phyloP scores from a whole-genome alignment of 2,329 filamentous ascomycete genomes.

The Davidsoniella virescens region DNA sequence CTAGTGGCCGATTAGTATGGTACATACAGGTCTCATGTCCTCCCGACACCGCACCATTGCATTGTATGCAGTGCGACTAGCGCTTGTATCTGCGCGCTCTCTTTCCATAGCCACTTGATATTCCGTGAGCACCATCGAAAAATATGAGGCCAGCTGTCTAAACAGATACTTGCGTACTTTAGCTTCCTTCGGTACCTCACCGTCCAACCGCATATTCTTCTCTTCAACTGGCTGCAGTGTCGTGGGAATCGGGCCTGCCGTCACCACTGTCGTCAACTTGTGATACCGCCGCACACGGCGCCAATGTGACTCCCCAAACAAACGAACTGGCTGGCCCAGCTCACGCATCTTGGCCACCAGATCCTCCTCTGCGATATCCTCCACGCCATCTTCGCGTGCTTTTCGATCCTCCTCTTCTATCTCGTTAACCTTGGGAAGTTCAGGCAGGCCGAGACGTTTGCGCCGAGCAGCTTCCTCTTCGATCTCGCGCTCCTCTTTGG shows the following conservation, averaged over 20 bases:
- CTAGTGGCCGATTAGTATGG: neutral
- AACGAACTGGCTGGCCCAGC: constrained; percentile 51
- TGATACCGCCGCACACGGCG: constrained; percentile 55
- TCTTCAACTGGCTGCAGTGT: constrained; percentile 65
- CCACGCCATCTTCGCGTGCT: constrained; percentile 22
- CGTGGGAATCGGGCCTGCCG: constrained; percentile 72
- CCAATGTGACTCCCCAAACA: constrained; percentile 71
- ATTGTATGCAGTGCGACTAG: constrained; percentile 65
- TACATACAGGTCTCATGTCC: constrained; percentile 59
- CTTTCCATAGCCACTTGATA: constrained; percentile 69
- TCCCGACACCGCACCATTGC: constrained; percentile 78
- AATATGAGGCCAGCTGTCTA: constrained; percentile 83
- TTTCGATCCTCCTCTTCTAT: constrained; percentile 23
- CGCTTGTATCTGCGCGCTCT: constrained; percentile 45
- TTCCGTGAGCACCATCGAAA: constrained; percentile 84
- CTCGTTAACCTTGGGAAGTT: constrained; percentile 31
- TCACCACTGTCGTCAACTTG: constrained; percentile 44
- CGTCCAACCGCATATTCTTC: constrained; percentile 71
- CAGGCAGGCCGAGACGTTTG: constrained; percentile 66
- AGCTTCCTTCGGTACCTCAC: constrained; percentile 43
- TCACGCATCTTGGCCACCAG: constrained; percentile 51
- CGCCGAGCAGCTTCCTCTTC: constrained; percentile 57
- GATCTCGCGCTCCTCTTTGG: constrained; percentile 55
- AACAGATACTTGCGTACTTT: constrained; percentile 57
- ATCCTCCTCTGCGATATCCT: constrained; percentile 57